A percentile compares a stretch with the other conserved stretches of the same genome.
phyloP scores from a whole-genome alignment of 495 filamentous ascomycete genomes.

The Penicillium angulare region DNA sequence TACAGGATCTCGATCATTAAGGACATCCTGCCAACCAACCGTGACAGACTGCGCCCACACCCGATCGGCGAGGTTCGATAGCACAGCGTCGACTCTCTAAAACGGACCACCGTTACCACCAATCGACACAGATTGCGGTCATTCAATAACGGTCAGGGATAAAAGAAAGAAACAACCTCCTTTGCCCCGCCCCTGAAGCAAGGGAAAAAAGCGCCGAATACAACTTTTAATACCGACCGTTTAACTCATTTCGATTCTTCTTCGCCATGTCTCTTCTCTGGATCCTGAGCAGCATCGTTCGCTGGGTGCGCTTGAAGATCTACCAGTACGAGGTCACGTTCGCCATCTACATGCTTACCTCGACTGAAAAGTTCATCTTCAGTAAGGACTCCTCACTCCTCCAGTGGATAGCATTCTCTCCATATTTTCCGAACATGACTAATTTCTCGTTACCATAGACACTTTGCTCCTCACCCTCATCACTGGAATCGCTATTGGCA shows the following conservation, averaged over 20 bases:
- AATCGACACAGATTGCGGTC: background rate
- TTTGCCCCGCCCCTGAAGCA: background rate
- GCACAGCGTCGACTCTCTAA: background rate
- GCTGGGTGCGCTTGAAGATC: slow-evolving; percentile 72
- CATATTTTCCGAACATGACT: background rate
- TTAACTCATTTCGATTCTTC: background rate
- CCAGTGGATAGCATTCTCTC: background rate
- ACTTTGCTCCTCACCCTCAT: slow-evolving; percentile 85
- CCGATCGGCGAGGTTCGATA: background rate
- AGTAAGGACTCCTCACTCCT: slow-evolving; percentile 49
- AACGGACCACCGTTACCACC: background rate
- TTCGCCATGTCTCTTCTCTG: slow-evolving; percentile 34
- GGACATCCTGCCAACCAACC: background rate
- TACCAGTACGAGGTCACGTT: slow-evolving; percentile 89
- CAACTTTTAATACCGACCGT: too few relatives aligned
- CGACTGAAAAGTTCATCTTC: slow-evolving; percentile 82
- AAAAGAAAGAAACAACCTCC: background rate
- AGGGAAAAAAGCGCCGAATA: too few relatives aligned
- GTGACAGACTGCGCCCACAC: background rate
- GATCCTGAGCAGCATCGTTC: slow-evolving; percentile 47
- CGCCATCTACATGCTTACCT: slow-evolving; percentile 81
- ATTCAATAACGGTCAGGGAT: background rate
- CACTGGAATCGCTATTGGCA: slow-evolving; percentile 79
- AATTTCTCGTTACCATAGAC: slow-evolving; percentile 53
- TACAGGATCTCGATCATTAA: background rate